A percentile compares a stretch with the other conserved stretches of the same genome.
These are phyloP conservation scores for Pichia sp. DNA, from an alignment of 1,139 yeast species.

Conservation along the genomic window DNA sequence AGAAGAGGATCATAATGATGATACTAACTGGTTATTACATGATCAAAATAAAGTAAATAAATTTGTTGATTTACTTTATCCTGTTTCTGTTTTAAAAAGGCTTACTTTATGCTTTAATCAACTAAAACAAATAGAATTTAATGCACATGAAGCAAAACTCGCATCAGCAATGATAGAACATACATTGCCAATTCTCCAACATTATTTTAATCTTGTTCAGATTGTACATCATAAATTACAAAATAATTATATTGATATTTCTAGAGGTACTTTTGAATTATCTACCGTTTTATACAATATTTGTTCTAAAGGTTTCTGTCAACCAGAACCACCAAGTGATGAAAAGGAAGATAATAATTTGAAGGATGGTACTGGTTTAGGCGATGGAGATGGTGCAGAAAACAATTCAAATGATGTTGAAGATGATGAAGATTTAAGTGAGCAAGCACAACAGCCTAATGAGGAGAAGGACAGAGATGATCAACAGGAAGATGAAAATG, in stretches of 20 bases:
- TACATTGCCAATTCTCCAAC: conserved; percentile 51
- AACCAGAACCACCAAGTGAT: conserved; percentile 77
- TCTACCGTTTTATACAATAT: conserved; percentile 51
- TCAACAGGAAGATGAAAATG: conserved; percentile 55
- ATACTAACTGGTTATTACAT: conserved; percentile 57
- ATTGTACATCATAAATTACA: conserved; percentile 39
- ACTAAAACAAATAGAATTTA: conserved; percentile 32
- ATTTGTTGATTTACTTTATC: conserved; percentile 36
- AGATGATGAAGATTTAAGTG: conserved; percentile 86
- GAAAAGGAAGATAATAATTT: conserved; percentile 56
- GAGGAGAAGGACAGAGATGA: conserved; percentile 66
- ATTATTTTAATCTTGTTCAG: conserved; percentile 43
- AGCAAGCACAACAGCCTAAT: conserved; percentile 81
- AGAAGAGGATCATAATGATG: conserved; percentile 32
- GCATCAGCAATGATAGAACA: conserved; percentile 37
- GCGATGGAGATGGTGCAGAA: conserved; percentile 90
- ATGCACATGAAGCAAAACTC: conserved; percentile 30
- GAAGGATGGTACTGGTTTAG: conserved; percentile 90
- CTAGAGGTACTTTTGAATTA: conserved; percentile 58
- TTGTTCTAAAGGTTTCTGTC: conserved; percentile 86
- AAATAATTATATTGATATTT: conserved; percentile 42
- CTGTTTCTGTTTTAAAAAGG: conserved; percentile 25
- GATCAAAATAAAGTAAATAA: conserved; percentile 41
- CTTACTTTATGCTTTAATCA: conserved; percentile 32
- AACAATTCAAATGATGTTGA: conserved; percentile 80